Evolutionary conservation across 2,329 filamentous ascomycete genomes (phyloP).

Genomic region (Aspergillus clavatus): DNA sequence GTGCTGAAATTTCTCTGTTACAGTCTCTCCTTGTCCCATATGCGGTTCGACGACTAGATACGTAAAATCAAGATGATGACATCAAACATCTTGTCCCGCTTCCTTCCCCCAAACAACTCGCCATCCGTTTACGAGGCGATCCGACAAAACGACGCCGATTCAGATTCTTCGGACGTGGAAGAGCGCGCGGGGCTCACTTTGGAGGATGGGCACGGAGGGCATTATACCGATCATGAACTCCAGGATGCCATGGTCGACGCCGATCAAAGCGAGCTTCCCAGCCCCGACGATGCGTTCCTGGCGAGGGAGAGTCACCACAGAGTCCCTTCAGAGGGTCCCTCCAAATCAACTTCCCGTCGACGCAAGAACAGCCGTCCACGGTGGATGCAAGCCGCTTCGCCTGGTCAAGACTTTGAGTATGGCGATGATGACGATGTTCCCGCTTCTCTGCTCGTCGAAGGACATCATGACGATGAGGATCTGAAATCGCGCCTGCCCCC

Average conservation of each 20-base stretch:
- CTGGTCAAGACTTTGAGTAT: slow-evolving; percentile 43
- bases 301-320: slow-evolving; percentile 27
- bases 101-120: slow-evolving; percentile 47
- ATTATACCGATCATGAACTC: slow-evolving; percentile 54
- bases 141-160: slow-evolving; percentile 43
- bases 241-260: slow-evolving; percentile 53
- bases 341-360: slow-evolving; percentile 19
- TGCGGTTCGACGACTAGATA: not conserved
- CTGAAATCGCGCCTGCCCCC: slow-evolving; percentile 37
- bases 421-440: slow-evolving; percentile 59
- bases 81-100: slow-evolving; percentile 40
- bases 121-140: slow-evolving; percentile 47
- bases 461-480: slow-evolving; percentile 36
- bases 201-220: slow-evolving; percentile 46
- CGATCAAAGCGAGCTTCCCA: slow-evolving; percentile 45
- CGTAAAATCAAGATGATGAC: slow-evolving; percentile 34
- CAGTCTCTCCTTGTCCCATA: slow-evolving; percentile 1
- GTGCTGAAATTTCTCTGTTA: slow-evolving; percentile 8
- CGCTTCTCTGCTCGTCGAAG: slow-evolving; percentile 58
- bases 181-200: slow-evolving; percentile 45
- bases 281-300: slow-evolving; percentile 40
- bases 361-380: slow-evolving; percentile 28
- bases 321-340: slow-evolving; percentile 9
- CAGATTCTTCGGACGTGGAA: slow-evolving; percentile 43
- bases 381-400: slow-evolving; percentile 29